Evolutionary conservation across 2,329 filamentous ascomycete species (phyloP), one percentile per base, ranked within the genome.

Genomic region (Cercospora brassicicola): DNA sequence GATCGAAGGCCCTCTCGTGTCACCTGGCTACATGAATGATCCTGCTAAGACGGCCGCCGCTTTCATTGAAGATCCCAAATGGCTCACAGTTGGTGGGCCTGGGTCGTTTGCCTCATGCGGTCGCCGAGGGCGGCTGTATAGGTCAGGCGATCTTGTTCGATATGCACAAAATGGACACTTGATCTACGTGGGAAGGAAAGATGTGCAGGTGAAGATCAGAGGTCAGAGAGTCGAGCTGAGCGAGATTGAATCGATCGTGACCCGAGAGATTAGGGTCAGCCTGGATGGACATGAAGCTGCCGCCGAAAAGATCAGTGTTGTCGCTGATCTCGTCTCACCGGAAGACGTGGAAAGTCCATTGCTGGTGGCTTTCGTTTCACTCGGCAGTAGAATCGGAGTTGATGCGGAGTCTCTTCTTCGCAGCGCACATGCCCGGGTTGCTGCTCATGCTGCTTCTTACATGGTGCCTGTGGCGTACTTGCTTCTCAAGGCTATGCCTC

Each of bases 121-220:
- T 10, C 59, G 59, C 23, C 10, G n/a, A 23, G 62, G 36, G 15
- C 64, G 45, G n/a, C 23, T 62, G 8, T 65, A 65, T 13, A 51
- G 45, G 8, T 76, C 73, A 26, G 72, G 73, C 23, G 75, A 76
- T 62, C 23, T 76, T 20, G 74, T 73, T 9, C 66, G 66, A 30
- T 69, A 73, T n/a, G 55, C 67, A 2, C 26, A 83, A 89, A 67
- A 75, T 51, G 73, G 75, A 2, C 59, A 62, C 26, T n/a, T 75
- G n/a, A 36, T 56, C 20, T 72, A 73, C 55, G 28, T 73, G 48
- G 68, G 71, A 20, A 67, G 74, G 10, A 89, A 88, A 71, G 92
- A 94, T 72, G 89, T 90, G 66, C 91, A 94, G 77, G 83, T 94
- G 62, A 95, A 94, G 76, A 83, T 96, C 10, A 86, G 91, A 36